Evolutionary conservation across 176 grass and related monocot species (phyloP), one percentile per base, ranked within the genome.

Genomic region (Themeda triandra): DNA sequence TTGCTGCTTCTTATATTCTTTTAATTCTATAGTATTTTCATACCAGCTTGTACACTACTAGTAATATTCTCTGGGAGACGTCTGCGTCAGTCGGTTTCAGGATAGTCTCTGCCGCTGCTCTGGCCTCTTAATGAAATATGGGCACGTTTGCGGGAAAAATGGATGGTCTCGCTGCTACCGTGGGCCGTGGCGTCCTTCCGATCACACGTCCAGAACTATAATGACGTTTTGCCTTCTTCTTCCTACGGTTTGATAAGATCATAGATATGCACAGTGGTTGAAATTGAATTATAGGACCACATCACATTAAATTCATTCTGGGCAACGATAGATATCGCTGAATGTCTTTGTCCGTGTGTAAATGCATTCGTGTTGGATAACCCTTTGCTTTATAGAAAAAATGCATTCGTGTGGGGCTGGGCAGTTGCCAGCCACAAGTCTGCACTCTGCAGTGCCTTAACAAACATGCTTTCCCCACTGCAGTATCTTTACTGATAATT

Each of bases 291-390:
- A 56, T 10, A 62, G 67, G 67, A 63, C 51, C 80, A 83, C 27
- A 5, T 73, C 46, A 54, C 51, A 54, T 54, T 35, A 35, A 35
- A 35, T 35, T 53, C 19, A 8, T 53, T 21, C 10, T 25, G 21
- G 53, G 23, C 9, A 3, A 25, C 2, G 23, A 59, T 12, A n/a
- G 10, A 59, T 59, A 12, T 25, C 12, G 56, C 56, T 12, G 56
- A 59, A 59, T 59, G 56, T 59, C 56, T 59, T 59, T 24, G 25
- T 25, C n/a, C 56, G 21, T 28, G 84, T 71, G n/a, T 72, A 28
- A 79, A 72, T 79, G 14, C 41, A 78, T 79, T 37, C 66, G 36
- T 79, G 27, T n/a, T 58, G 53, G 53, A 58, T 58, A 58, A 23
- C 19, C 53, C n/a, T n/a, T 5, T 35, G 4, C 6, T 3, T 10